Percentiles rank a stretch among this genome's conserved stretches.
Evolutionary conservation across 2,329 filamentous ascomycete genomes (phyloP).

Genomic region (Penicillium sp.): DNA sequence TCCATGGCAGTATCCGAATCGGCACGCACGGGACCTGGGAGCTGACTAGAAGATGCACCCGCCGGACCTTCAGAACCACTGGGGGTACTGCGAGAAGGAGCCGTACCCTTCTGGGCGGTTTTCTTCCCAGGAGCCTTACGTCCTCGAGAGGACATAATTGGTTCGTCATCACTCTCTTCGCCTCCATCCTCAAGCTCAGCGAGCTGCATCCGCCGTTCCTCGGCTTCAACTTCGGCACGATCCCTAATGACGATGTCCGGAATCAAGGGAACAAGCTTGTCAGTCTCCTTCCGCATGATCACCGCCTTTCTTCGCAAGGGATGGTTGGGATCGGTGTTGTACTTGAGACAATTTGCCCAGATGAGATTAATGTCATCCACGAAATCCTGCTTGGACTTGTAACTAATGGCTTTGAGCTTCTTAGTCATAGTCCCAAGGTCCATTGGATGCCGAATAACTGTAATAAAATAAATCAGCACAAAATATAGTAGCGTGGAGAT

Average conservation of each 20-base stretch:
- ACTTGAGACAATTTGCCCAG: slow-evolving; percentile 95
- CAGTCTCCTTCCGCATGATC: slow-evolving; percentile 95
- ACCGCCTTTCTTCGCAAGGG: slow-evolving; percentile 89
- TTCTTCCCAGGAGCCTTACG: slow-evolving; percentile 81
- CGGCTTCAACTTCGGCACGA: slow-evolving; percentile 89
- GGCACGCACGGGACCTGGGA: slow-evolving; percentile 55
- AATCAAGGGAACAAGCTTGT: slow-evolving; percentile 93
- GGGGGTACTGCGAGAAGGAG: slow-evolving; percentile 70
- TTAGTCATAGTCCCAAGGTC: slow-evolving; percentile 98
- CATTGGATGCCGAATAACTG: slow-evolving; percentile 96
- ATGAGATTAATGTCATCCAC: slow-evolving; percentile 92
- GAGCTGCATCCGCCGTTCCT: slow-evolving; percentile 77
- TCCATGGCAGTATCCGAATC: slow-evolving; percentile 77
- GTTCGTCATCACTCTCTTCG: slow-evolving; percentile 95
- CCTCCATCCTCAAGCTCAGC: slow-evolving; percentile 74
- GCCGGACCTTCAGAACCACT: slow-evolving; percentile 81
- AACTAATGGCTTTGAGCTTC: slow-evolving; percentile 80
- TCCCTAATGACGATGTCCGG: slow-evolving; percentile 89
- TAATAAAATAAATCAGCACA: slow-evolving; percentile 27
- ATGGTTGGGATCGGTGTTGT: slow-evolving; percentile 88
- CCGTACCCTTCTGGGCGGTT: slow-evolving; percentile 66
- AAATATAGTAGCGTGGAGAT: neutral
- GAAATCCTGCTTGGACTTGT: slow-evolving; percentile 92
- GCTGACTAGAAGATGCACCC: slow-evolving; percentile 52
- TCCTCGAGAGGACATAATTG: slow-evolving; percentile 95